Percentiles rank a stretch among this genome's conserved stretches.
These are phyloP conservation scores for Bimuria novae-zelandiae DNA, from an alignment of 2,329 filamentous ascomycete genomes.

Conservation along the genomic window DNA sequence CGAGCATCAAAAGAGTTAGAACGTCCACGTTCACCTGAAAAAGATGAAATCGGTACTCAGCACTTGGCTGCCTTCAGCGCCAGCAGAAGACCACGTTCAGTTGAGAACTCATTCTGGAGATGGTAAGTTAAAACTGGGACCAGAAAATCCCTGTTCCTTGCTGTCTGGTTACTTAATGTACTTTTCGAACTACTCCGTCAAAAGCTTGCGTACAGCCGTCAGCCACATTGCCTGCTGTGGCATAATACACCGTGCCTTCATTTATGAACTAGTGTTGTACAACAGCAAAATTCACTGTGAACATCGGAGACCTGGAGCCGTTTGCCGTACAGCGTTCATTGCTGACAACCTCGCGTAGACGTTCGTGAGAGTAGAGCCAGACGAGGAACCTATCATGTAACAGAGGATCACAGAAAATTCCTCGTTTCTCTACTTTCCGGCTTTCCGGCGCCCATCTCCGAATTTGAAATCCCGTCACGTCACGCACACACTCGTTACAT, in stretches of 20 bases:
- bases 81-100: conserved; percentile 33
- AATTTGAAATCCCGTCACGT: conserved; percentile 36
- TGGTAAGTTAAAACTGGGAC: too few species aligned
- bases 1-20: conserved; percentile 26
- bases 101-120: conserved; percentile 24
- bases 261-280: too few species aligned
- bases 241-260: too few species aligned
- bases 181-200: too few species aligned
- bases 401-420: conserved; percentile 32
- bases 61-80: conserved; percentile 36
- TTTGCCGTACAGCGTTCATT: background rate
- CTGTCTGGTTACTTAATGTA: too few species aligned
- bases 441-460: conserved; percentile 26
- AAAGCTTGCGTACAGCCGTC: too few species aligned
- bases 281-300: too few species aligned
- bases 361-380: conserved; percentile 21
- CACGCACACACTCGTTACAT: conserved; percentile 38
- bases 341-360: conserved; percentile 10
- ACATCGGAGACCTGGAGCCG: background rate
- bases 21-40: conserved; percentile 18
- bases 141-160: too few species aligned
- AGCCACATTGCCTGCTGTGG: too few species aligned
- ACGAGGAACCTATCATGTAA: conserved; percentile 31
- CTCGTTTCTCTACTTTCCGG: conserved; percentile 22
- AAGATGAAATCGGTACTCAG: conserved; percentile 39